Percentiles rank a stretch among this genome's conserved stretches.
phyloP scores from a whole-genome alignment of 1,139 yeast genomes.

The Hemisphaericaspora xylanilytica region DNA sequence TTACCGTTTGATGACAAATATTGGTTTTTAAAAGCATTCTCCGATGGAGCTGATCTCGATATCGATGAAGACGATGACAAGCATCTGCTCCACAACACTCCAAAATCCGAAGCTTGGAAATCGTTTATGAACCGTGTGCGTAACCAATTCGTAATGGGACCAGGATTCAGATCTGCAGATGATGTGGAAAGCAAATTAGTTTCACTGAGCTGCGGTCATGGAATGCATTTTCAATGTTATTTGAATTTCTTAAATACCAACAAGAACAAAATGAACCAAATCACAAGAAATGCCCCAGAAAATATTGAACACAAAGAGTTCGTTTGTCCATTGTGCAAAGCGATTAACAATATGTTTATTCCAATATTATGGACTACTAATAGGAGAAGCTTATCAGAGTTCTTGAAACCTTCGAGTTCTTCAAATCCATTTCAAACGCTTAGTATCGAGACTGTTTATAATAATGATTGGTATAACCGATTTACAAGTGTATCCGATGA shows the following conservation, averaged over 20 bases:
- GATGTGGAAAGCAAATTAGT: conserved; percentile 50
- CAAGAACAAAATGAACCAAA: conserved; percentile 60
- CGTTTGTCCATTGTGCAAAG: conserved; percentile 87
- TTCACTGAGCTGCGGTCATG: conserved; percentile 88
- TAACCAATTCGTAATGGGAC: conserved; percentile 55
- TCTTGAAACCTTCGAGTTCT: conserved; percentile 16
- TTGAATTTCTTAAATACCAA: conserved; percentile 56
- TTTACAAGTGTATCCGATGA: conserved; percentile 21
- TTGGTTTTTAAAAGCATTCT: conserved; percentile 67
- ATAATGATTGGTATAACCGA: conserved; percentile 26
- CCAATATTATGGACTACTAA: conserved; percentile 61
- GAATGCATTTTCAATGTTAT: conserved; percentile 84
- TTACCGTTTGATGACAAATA: conserved; percentile 63
- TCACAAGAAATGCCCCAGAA: conserved; percentile 81
- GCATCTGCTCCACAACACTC: conserved; percentile 12
- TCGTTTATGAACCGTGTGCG: conserved; percentile 35
- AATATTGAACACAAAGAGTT: conserved; percentile 69
- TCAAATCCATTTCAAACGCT: conserved; percentile 13
- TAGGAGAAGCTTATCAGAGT: conserved; percentile 27
- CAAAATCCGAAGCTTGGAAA: conserved; percentile 35
- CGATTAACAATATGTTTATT: conserved; percentile 77
- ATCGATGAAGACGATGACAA: conserved; percentile 21
- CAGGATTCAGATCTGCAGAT: conserved; percentile 56
- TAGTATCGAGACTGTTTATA: conserved; percentile 14
- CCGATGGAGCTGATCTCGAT: conserved; percentile 54